Conservation (phyloP, 2,329 filamentous ascomycete species). For the Scedosporium minutisporum region DNA sequence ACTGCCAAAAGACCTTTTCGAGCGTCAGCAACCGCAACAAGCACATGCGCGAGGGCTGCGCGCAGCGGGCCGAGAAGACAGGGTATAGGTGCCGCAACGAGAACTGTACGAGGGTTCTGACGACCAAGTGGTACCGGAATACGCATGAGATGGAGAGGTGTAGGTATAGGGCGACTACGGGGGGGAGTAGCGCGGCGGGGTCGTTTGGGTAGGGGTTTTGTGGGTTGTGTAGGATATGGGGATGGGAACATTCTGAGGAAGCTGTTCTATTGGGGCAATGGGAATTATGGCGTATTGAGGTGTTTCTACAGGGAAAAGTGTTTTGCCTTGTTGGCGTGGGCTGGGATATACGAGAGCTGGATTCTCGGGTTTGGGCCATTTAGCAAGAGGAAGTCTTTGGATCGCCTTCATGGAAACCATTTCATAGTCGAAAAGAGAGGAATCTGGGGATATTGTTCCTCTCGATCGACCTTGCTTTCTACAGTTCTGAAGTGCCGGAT, state of each 20-base stretch:
- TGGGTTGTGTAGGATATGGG: no score
- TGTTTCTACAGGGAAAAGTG: no score
- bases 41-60: constrained; percentile 19
- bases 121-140: constrained; percentile 19
- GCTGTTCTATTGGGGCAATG: background rate
- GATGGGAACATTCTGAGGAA: background rate
- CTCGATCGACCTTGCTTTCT: no score
- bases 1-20: constrained; percentile 19
- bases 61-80: constrained; percentile 8
- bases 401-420: no score
- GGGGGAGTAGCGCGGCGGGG: background rate
- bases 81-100: constrained; percentile 17
- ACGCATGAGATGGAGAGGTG: constrained; percentile 19
- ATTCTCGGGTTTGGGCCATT: no score
- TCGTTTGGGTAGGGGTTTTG: background rate
- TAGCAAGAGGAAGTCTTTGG: no score
- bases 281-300: no score
- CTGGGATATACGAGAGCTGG: no score
- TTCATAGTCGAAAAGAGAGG: no score
- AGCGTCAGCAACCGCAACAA: constrained; percentile 22
- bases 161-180: constrained; percentile 11
- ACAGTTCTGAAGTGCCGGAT: background rate
- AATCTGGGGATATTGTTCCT: no score
- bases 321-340: no score
- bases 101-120: constrained; percentile 15